phyloP scores from a whole-genome alignment of 371 early-diverging fungal species.

The Mucor irregularis region DNA sequence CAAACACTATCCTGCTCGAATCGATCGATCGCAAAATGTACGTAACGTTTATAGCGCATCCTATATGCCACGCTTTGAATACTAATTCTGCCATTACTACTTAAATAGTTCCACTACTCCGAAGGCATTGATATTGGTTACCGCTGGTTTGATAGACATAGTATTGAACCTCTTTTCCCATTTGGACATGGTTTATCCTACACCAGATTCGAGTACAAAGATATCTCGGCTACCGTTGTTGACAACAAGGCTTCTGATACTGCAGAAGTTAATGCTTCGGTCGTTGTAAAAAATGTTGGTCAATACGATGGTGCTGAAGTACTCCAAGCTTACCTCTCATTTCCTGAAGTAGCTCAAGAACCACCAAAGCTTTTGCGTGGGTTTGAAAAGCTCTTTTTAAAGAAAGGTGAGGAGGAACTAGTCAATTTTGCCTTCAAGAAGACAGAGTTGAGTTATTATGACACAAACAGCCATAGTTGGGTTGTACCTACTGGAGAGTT shows the following conservation, averaged over 20 bases:
- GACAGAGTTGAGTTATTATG: constrained; percentile 49
- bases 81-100: constrained; percentile 11
- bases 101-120: constrained; percentile 46
- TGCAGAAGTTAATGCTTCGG: constrained; percentile 27
- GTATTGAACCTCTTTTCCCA: constrained; percentile 53
- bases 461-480: constrained; percentile 35
- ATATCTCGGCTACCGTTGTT: constrained; percentile 9
- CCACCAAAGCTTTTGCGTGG: constrained; percentile 56
- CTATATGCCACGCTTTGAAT: constrained; percentile 18
- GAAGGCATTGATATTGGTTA: constrained; percentile 63
- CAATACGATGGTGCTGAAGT: constrained; percentile 55
- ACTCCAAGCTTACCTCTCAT: constrained; percentile 56
- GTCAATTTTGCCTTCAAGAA: constrained; percentile 39
- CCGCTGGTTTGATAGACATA: constrained; percentile 49
- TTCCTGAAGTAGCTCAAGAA: constrained; percentile 49
- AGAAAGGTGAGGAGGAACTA: constrained; percentile 10
- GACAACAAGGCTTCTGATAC: not conserved
- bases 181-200: constrained; percentile 70
- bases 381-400: constrained; percentile 52
- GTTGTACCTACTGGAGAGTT: constrained; percentile 45
- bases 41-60: not conserved
- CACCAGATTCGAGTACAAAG: constrained; percentile 54
- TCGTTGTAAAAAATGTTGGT: constrained; percentile 54
- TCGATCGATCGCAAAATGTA: constrained; percentile 3
- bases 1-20: constrained; percentile 44